A percentile compares a stretch with the other conserved stretches of the same genome.
Evolutionary conservation across 768 basidiomycete genomes (phyloP).

Genomic region (Solioccasus polychromus): DNA sequence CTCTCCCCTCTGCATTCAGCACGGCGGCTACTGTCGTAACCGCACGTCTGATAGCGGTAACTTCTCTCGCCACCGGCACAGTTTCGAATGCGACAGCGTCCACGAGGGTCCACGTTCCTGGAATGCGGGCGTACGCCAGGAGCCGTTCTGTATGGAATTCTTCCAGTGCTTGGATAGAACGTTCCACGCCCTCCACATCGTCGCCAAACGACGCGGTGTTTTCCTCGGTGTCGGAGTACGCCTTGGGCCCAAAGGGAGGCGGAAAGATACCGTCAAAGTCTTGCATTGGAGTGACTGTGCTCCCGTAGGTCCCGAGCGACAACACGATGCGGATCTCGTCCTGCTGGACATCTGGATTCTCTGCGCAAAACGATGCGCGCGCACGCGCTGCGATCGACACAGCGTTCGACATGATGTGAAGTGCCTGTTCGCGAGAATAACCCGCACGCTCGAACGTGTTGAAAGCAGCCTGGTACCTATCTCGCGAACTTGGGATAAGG

Average conservation of each 20-base stretch:
- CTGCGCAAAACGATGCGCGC: constrained; percentile 31
- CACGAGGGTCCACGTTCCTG: constrained; percentile 50
- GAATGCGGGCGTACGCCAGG: constrained; percentile 46
- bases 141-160: constrained; percentile 66
- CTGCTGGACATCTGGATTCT: constrained; percentile 12
- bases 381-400: constrained; percentile 53
- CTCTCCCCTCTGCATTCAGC: constrained; percentile 18
- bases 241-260: constrained; percentile 66
- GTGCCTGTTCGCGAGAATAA: constrained; percentile 41
- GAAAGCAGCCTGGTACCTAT: constrained; percentile 66
- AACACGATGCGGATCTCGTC: constrained; percentile 51
- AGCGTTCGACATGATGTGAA: constrained; percentile 49
- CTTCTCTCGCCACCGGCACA: constrained; percentile 63
- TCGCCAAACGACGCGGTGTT: constrained; percentile 45
- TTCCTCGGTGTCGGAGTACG: constrained; percentile 29
- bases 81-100: constrained; percentile 79
- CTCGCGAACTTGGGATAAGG: not conserved
- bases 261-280: constrained; percentile 79
- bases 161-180: constrained; percentile 50
- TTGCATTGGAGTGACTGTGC: constrained; percentile 59
- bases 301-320: constrained; percentile 74
- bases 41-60: constrained; percentile 61
- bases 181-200: constrained; percentile 30
- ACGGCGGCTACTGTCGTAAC: constrained; percentile 39
- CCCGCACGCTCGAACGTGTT: constrained; percentile 53